Base-by-base conservation (phyloP, 2,329 filamentous ascomycete species). In the Nothophoma quercina region DNA sequence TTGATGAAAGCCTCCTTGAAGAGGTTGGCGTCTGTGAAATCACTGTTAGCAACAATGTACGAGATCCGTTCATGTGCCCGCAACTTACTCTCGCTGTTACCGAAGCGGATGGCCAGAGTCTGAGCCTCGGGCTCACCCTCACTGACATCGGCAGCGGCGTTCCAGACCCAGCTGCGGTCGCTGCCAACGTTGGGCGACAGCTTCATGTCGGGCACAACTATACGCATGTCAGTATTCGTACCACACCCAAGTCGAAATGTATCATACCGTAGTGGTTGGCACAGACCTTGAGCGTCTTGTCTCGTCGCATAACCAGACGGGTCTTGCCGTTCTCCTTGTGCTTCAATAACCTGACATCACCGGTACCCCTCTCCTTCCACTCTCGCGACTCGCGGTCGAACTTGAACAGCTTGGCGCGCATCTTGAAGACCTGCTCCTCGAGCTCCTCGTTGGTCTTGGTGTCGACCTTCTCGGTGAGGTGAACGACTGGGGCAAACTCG, bases 221-320 rank as follows among this genome's bases (percentile, higher is more conserved):
- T 53, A 42, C 29, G 47, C 29, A 50, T 43, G 36, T 55, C 34
- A 72, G 67, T 56, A 60, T 36, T 18, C 36, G 55, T 70, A 45
- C 50, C 19, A 19, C 16, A 7, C n/a, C 26, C 18, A 28, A 1
- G 5, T 16, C 32, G 7, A 19, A 26, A 19, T 74, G 59, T 43
- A 32, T 42, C 89, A 71, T 88, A 96, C 93, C 88, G 81, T 99
- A 99, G 85, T 99, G 95, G 84, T 99, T 99, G 75, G 95, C 95
- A 88, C 95, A 99, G 79, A 99, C 95, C 86, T 99, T 99, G 81
- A 98, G 87, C 57, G 95, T 99, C 91, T 98, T 98, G 84, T 99
- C 95, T 76, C 95, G 87, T 77, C 95, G 90, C 95, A 99, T 99
- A 68, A 99, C 95, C 70, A 99, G 83, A 69, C 95, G 88, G 54